Evolutionary conservation across 1,284 basidiomycete genomes (phyloP).

Genomic region (Ustilago xerochloae): DNA sequence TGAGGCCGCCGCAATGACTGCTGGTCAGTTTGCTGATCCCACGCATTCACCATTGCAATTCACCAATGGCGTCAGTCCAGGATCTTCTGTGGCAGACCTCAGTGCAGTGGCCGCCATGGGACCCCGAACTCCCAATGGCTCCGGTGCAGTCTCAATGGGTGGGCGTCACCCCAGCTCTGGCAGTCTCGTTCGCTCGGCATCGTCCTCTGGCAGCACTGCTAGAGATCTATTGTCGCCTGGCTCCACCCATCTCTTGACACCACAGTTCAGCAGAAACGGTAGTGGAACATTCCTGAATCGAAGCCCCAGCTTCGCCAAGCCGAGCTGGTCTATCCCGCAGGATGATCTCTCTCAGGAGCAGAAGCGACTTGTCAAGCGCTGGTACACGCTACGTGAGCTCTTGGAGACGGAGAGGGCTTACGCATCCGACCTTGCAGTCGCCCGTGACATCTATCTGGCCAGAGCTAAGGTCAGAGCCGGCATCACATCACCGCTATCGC

Average conservation of each 20-base stretch:
- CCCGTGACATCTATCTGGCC: conserved; percentile 79
- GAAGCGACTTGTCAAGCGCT: conserved; percentile 76
- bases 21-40: not conserved
- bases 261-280: conserved; percentile 9
- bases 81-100: conserved; percentile 23
- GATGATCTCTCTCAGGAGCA: conserved; percentile 40
- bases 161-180: conserved; percentile 9
- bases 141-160: not conserved
- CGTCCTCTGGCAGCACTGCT: conserved; percentile 31
- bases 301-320: conserved; percentile 22
- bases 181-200: conserved; percentile 17
- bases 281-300: conserved; percentile 14
- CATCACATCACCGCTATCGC: conserved; percentile 43
- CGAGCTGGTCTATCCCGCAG: conserved; percentile 36
- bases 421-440: conserved; percentile 84
- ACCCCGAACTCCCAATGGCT: conserved; percentile 5
- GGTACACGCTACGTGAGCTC: conserved; percentile 81
- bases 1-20: conserved; percentile 18
- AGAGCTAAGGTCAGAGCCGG: conserved; percentile 65
- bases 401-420: conserved; percentile 81
- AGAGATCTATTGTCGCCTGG: conserved; percentile 22
- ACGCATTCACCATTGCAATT: conserved; percentile 9
- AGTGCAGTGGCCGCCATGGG: not conserved
- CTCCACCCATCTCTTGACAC: conserved; percentile 14
- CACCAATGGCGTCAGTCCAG: conserved; percentile 27